Evolutionary conservation across 352 stramenopile genomes (phyloP).

Genomic region (Pythium volutum): DNA sequence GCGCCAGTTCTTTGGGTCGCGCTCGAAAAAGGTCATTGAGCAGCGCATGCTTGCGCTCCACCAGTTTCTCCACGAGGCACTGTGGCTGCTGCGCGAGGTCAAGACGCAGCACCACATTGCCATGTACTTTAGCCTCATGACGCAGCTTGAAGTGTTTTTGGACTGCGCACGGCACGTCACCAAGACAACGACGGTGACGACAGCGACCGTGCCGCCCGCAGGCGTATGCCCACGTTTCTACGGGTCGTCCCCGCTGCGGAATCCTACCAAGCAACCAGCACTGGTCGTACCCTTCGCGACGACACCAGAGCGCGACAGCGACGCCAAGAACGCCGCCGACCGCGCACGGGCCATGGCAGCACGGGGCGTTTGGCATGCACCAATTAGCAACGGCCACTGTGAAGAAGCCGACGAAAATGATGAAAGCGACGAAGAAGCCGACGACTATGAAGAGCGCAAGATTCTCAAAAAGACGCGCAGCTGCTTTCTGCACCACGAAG

Average conservation of each 20-base stretch:
- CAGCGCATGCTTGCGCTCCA: constrained; percentile 59
- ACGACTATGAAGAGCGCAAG: constrained; percentile 47
- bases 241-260: background rate
- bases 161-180: constrained; percentile 38
- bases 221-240: constrained; percentile 18
- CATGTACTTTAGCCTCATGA: constrained; percentile 74
- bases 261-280: background rate
- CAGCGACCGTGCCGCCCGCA: constrained; percentile 7
- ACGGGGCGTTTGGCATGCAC: constrained; percentile 12
- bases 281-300: constrained; percentile 1
- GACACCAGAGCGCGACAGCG: constrained; percentile 1
- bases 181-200: constrained; percentile 5
- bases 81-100: constrained; percentile 52
- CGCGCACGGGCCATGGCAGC: constrained; percentile 18
- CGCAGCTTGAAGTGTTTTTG: constrained; percentile 62
- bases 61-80: constrained; percentile 52
- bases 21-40: constrained; percentile 67
- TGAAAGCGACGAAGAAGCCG: constrained; percentile 29
- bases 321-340: constrained; percentile 12
- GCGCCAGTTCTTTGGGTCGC: constrained; percentile 60
- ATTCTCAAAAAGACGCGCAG: constrained; percentile 57
- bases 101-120: constrained; percentile 59
- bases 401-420: constrained; percentile 24
- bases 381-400: constrained; percentile 12
- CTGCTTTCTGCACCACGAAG: constrained; percentile 47